A percentile compares a stretch with the other conserved stretches of the same genome.
Evolutionary conservation across 2,329 filamentous ascomycete species (phyloP).

Genomic region (Albifimbria verrucaria): DNA sequence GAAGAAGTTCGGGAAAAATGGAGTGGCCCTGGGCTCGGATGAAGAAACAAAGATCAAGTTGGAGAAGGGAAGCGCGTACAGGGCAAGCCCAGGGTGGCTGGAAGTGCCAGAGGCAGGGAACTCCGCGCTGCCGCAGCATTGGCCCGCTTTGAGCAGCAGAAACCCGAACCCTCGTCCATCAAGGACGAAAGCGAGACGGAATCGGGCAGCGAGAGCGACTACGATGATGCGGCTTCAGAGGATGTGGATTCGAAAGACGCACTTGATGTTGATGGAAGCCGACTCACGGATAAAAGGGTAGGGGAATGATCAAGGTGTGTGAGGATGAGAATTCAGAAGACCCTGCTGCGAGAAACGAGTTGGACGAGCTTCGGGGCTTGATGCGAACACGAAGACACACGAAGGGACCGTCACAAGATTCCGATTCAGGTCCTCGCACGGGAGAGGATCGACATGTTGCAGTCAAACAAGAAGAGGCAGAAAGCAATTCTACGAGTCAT

Average conservation of each 20-base stretch:
- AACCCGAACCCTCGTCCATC: slow-evolving; percentile 36
- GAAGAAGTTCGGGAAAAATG: slow-evolving; percentile 74
- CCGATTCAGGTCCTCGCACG: neutral
- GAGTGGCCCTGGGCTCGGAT: slow-evolving; percentile 66
- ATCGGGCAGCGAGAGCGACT: slow-evolving; percentile 44
- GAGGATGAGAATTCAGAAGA: slow-evolving; percentile 62
- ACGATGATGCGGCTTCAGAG: slow-evolving; percentile 42
- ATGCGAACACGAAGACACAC: slow-evolving; percentile 20
- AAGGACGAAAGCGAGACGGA: slow-evolving; percentile 35
- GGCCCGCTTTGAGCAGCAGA: slow-evolving; percentile 64
- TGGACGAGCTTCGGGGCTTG: slow-evolving; percentile 60
- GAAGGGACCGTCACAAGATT: slow-evolving; percentile 11
- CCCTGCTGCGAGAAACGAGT: slow-evolving; percentile 38
- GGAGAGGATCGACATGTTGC: neutral
- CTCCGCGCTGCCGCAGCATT: slow-evolving; percentile 73
- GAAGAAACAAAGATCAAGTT: slow-evolving; percentile 61
- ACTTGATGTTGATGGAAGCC: slow-evolving; percentile 61
- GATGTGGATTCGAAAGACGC: slow-evolving; percentile 48
- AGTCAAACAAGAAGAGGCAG: neutral
- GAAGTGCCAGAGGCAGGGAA: slow-evolving; percentile 71
- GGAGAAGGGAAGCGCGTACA: slow-evolving; percentile 62
- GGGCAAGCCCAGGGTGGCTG: slow-evolving; percentile 69
- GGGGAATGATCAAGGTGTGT: slow-evolving; percentile 70
- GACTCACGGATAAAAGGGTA: slow-evolving; percentile 64
- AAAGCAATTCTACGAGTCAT: neutral